Conservation (phyloP, 2,329 filamentous ascomycete species). For the Claviceps maximensis region DNA sequence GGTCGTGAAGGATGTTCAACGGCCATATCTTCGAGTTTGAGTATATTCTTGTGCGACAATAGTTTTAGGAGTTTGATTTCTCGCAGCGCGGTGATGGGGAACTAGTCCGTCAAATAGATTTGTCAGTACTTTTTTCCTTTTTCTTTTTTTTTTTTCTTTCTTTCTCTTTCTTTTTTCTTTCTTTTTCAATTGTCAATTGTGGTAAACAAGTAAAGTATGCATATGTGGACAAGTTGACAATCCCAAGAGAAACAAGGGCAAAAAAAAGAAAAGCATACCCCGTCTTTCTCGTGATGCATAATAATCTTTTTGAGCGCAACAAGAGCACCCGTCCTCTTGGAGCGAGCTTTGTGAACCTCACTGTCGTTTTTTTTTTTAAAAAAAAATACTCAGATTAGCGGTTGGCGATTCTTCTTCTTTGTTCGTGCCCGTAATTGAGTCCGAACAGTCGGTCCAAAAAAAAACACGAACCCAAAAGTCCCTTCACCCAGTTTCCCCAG, state of each 20-base stretch:
- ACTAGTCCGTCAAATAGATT: conserved; percentile 31
- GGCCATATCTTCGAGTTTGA: conserved; percentile 89
- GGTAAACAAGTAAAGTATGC: background rate
- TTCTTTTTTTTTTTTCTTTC: no score
- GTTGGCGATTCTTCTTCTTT: background rate
- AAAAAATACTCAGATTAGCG: background rate
- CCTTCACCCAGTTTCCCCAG: conserved; percentile 81
- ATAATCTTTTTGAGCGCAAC: conserved; percentile 97
- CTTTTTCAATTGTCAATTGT: background rate
- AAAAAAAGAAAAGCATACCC: conserved; percentile 36
- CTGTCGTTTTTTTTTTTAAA: conserved; percentile 27
- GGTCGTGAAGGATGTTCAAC: conserved; percentile 61
- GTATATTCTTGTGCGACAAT: conserved; percentile 78
- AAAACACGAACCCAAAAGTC: conserved; percentile 64
- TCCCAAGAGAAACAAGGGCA: background rate
- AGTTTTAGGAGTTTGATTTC: conserved; percentile 97
- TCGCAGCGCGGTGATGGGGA: conserved; percentile 93
- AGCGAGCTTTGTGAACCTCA: conserved; percentile 83
- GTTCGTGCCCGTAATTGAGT: background rate
- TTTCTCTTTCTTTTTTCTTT: no score
- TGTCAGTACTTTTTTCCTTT: conserved; percentile 1
- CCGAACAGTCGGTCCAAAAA: background rate
- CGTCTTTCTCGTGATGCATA: conserved; percentile 99
- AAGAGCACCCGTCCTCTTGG: conserved; percentile 57
- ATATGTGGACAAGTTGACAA: no score